Conservation (phyloP, 768 basidiomycete genomes). For the Auricularia sp. region DNA sequence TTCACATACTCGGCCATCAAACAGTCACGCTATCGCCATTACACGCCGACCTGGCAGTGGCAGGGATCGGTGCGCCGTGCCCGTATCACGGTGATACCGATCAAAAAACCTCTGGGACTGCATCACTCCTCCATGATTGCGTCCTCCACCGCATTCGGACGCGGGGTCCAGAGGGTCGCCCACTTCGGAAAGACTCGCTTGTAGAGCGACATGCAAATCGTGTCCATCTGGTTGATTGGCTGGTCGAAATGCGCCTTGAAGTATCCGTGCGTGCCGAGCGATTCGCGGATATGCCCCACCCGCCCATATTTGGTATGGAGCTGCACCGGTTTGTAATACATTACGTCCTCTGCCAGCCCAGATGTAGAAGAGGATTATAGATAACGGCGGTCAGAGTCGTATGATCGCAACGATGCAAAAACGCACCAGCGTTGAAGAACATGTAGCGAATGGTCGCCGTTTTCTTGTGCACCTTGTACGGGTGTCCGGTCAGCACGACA, state of each 20-base stretch:
- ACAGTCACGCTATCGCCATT: too few species aligned
- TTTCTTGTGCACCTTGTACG: conserved; percentile 94
- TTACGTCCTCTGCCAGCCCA: conserved; percentile 52
- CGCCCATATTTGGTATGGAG: conserved; percentile 87
- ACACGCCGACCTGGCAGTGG: too few species aligned
- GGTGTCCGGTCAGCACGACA: conserved; percentile 91
- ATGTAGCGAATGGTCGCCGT: conserved; percentile 96
- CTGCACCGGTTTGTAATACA: conserved; percentile 89
- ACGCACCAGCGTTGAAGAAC: conserved; percentile 84
- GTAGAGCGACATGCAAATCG: conserved; percentile 89
- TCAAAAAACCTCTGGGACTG: too few species aligned
- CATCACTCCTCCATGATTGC: conserved; percentile 15
- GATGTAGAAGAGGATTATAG: background rate
- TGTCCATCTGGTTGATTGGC: conserved; percentile 92
- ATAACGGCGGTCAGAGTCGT: background rate
- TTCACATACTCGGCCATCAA: too few species aligned
- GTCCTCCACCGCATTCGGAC: background rate
- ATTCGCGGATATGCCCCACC: conserved; percentile 80
- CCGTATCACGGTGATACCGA: too few species aligned
- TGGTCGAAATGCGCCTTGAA: conserved; percentile 96
- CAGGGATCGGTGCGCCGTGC: too few species aligned
- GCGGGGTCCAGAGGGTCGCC: conserved; percentile 43
- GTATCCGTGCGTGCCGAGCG: conserved; percentile 94
- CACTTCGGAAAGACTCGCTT: conserved; percentile 92
- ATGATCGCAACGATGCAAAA: background rate